Base-by-base conservation (phyloP, 257 asterid genomes). In the Apocynum venetum region DNA sequence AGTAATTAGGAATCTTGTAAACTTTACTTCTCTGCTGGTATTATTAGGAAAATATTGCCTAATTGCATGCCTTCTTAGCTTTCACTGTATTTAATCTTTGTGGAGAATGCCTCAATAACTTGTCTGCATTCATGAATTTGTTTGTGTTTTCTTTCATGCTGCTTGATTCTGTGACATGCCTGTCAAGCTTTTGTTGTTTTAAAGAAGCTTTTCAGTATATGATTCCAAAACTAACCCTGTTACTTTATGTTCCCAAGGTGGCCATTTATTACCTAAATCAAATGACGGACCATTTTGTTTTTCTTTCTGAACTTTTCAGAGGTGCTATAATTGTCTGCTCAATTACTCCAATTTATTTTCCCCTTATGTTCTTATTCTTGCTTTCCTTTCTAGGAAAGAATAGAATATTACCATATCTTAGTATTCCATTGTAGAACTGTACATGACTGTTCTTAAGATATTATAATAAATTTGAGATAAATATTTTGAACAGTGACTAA, bases 1-100 rank as follows among this genome's bases (percentile, higher is more conserved):
- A 77, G 89, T 76, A 73, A 69, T 70, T 35, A 55, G 74, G 75
- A 17, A 52, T 80, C 74, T 80, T 11, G 75, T 60, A 20, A 59
- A 63, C 25, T 57, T 25, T 70, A 77, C 81, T 83, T 73, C 68
- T 79, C 81, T 80, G 53, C 48, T 52, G n/a, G 41, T 25, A 40
- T 51, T 72, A 9, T 1, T 49, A 14, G 66, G 44, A 63, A 43
- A 35, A n/a, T 40, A 49, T 38, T 48, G 67, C 43, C 41, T 9
- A 41, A 19, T 35, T 10, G 1, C 15, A 44, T 78, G 67, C 65
- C 51, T 52, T 49, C 15, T 77, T 77, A 25, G 72, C n/a, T 69
- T 48, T 77, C 51, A 77, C 41, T 19, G 13, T 76, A 3, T 66
- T 20, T 43, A 1, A 14, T 41, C 19, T 40, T 53, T n/a, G n/a